Base-by-base conservation (phyloP, 75 land plant species). In the Cupressus sempervirens region DNA sequence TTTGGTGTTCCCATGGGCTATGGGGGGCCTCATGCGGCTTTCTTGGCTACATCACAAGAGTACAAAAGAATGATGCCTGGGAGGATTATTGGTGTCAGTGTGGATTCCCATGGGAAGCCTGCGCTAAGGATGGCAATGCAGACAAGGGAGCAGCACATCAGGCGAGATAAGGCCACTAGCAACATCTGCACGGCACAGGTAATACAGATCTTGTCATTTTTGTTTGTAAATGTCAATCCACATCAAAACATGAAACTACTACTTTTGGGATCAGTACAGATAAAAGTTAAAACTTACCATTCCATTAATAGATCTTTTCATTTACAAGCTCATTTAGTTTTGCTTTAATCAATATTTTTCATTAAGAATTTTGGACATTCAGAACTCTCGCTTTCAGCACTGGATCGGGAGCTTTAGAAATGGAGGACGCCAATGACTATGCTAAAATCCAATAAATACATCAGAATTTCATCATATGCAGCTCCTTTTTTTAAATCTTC, bases 1-100 rank as follows among this genome's bases (percentile, higher is more conserved):
- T 98, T 98, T 84, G 99, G 99, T 20, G 99, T 98, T 26, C 99
- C 99, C 18, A 96, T 98, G 98, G 99, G 99, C 5, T 98, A 93
- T 84, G 99, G 99, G 6, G 99, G 99, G 2, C 99, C 99, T 14
- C 99, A 98, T 89, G 99, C 99, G 5, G 99, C 98, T 38, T 98
- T 98, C 82, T 85, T 96, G 68, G 99, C 99, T 16, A 98, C 99
- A 0, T 96, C 97, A 3, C 99, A 98, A 83, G 99, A 98, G 86
- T 96, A 96, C 89, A 98, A 96, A 91, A 85, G 99, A 87, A 86
- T 95, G 89, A 98, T 98, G 99, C 99, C 99, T 0, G 99, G 97
- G 46, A 90, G 99, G 40, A 96, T 98, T 77, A 98, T 98, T 82
- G 99, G 99, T 3, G 87, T 98, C n/a, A 96, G 98, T 86, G 91